phyloP scores from a whole-genome alignment of 352 stramenopile species.

The Phytopythium litorale region DNA sequence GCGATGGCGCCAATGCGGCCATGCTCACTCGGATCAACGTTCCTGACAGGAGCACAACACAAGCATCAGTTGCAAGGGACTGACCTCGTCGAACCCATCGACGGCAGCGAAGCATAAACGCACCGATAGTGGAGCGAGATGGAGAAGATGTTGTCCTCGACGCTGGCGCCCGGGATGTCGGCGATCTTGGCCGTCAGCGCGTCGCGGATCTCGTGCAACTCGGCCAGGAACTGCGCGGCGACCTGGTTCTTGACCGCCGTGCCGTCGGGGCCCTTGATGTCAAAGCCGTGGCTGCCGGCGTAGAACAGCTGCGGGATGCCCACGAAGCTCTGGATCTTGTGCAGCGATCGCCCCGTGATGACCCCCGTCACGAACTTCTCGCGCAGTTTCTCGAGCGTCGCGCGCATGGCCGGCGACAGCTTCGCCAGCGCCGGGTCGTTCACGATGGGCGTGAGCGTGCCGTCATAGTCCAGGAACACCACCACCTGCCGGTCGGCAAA shows the following conservation, averaged over 20 bases:
- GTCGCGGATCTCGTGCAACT: constrained; percentile 60
- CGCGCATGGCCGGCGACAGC: constrained; percentile 60
- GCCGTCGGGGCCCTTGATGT: constrained; percentile 79
- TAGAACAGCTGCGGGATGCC: constrained; percentile 87
- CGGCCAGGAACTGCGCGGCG: constrained; percentile 62
- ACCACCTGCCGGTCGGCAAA: constrained; percentile 65
- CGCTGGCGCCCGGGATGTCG: constrained; percentile 52
- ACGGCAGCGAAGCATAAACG: background rate
- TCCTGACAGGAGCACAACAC: constrained; percentile 24
- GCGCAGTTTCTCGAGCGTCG: constrained; percentile 72
- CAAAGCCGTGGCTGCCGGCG: constrained; percentile 87
- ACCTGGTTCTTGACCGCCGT: constrained; percentile 85
- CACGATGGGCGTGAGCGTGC: constrained; percentile 88
- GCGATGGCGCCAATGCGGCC: constrained; percentile 47
- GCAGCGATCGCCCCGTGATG: constrained; percentile 81
- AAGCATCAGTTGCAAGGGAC: background rate
- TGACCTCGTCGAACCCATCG: background rate
- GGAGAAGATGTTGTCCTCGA: constrained; percentile 90
- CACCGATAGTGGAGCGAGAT: constrained; percentile 89
- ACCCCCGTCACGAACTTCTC: constrained; percentile 83
- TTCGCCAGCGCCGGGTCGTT: constrained; percentile 76
- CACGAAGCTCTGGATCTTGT: constrained; percentile 89
- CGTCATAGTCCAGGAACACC: constrained; percentile 89
- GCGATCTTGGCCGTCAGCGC: constrained; percentile 36
- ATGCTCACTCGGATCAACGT: constrained; percentile 39